Evolutionary conservation across 1,284 basidiomycete genomes (phyloP), one percentile per base, ranked within the genome.

Genomic region (Ganoderma resinaceum): DNA sequence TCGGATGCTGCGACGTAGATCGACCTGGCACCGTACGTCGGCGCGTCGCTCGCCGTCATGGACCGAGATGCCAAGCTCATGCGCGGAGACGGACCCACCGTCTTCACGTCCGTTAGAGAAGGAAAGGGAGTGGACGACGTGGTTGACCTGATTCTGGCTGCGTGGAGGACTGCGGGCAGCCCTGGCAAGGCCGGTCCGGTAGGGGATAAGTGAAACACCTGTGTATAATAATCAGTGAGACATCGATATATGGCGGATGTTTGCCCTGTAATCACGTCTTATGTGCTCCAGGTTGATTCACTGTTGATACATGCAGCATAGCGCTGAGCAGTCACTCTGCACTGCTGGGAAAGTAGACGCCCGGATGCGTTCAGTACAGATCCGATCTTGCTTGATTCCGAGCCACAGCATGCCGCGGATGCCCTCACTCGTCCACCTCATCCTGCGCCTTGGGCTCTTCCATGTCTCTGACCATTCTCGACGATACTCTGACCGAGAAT

Each of bases 11-110:
- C 26, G 52, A 31, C 9, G n/a, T 59, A 98, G 95, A 96, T 89
- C 72, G 96, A 98, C 80, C 87, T 99, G 29, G 97, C 97, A 1
- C 92, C 92, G 8, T 87, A 98, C 79, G 97, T 99, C 68, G 93
- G 93, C 43, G 97, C 97, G 0, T 97, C 96, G 1, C 86, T 99
- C 52, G 92, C 94, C 65, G 95, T 99, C 29, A 99, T 99, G 97
- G 91, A 90, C 68, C 89, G 96, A 37, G 97, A 99, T 79, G 89
- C 97, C 2, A 95, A 92, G 75, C 82, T 91, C 70, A 99, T 99
- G 95, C 89, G 97, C 37, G 97, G 97, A 63, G 89, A 93, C 66
- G 97, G 97, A 0, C 97, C 97, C 1, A 99, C 97, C 0, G 79
- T 98, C 26, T 99, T 99, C 80, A 90, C 95, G 0, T 94, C 94